Conservation (phyloP, 192 early-diverging fungal genomes). For the Funneliformis geosporum region DNA sequence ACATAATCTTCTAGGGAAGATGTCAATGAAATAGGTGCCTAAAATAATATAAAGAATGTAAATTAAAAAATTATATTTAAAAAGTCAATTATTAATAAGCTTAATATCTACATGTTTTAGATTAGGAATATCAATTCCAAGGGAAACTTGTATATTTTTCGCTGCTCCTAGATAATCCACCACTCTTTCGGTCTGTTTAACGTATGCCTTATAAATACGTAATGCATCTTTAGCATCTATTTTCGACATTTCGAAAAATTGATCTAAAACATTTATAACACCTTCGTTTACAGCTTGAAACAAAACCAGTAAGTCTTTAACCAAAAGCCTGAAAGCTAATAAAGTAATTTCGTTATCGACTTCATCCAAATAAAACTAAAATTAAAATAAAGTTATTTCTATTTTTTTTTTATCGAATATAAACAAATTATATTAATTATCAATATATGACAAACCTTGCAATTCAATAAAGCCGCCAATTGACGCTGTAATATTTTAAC, state of each 20-base stretch:
- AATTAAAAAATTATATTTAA: neutral
- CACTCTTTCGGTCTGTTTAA: constrained; percentile 65
- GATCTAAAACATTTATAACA: constrained; percentile 71
- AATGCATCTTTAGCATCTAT: constrained; percentile 63
- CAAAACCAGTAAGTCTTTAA: constrained; percentile 70
- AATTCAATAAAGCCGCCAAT: constrained; percentile 64
- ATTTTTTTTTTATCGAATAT: neutral
- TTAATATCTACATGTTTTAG: constrained; percentile 67
- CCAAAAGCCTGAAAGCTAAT: constrained; percentile 67
- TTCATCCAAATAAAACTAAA: constrained; percentile 71
- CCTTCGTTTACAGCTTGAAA: constrained; percentile 81
- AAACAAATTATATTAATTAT: neutral
- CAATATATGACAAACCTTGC: constrained; percentile 56
- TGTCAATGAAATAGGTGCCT: constrained; percentile 70
- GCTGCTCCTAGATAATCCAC: constrained; percentile 73
- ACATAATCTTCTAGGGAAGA: constrained; percentile 66
- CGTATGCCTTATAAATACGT: constrained; percentile 77
- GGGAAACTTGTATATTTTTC: constrained; percentile 53
- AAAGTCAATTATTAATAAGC: neutral
- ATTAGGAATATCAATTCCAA: constrained; percentile 67
- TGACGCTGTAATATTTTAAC: constrained; percentile 66
- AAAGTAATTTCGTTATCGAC: constrained; percentile 73
- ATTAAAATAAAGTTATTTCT: neutral
- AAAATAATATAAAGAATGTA: no score
- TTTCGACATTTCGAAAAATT: constrained; percentile 74